Conservation (phyloP, 805 yeast species). For the Cyberlindnera japonica region DNA sequence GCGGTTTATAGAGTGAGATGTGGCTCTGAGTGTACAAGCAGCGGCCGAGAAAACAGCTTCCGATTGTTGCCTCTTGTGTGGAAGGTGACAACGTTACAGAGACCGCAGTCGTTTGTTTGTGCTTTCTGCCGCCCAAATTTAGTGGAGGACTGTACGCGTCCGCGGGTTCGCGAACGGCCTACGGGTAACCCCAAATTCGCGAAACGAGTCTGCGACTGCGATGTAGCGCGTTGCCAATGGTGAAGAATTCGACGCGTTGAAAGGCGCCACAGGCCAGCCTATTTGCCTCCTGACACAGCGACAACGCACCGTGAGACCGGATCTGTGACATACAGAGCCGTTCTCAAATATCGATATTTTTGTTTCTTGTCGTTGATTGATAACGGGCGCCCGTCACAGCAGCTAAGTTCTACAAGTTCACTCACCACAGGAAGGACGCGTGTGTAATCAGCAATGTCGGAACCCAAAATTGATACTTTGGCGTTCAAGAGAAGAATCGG, state of each 20-base stretch:
- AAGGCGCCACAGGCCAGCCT: not conserved
- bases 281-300: not conserved
- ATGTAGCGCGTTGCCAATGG: not conserved
- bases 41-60: not conserved
- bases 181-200: not conserved
- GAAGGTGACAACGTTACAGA: not conserved
- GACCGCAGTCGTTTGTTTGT: not conserved
- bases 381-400: not conserved
- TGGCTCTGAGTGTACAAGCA: not conserved
- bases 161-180: not conserved
- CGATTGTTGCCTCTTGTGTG: not conserved
- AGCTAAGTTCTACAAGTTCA: not conserved
- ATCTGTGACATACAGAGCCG: too few relatives aligned
- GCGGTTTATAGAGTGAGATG: not conserved
- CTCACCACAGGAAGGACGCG: not conserved
- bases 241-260: not conserved
- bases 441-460: slow-evolving; percentile 41
- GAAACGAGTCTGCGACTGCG: not conserved
- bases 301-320: too few relatives aligned
- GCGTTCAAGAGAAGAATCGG: slow-evolving; percentile 54
- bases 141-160: slow-evolving; percentile 1
- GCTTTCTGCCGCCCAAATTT: not conserved
- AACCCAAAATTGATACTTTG: slow-evolving; percentile 50
- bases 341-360: too few relatives aligned
- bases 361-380: too few relatives aligned